Percentiles rank a stretch among this genome's conserved stretches.
Conservation (phyloP, 108 stramenopile genomes). For the Conticribra weissflogii region DNA sequence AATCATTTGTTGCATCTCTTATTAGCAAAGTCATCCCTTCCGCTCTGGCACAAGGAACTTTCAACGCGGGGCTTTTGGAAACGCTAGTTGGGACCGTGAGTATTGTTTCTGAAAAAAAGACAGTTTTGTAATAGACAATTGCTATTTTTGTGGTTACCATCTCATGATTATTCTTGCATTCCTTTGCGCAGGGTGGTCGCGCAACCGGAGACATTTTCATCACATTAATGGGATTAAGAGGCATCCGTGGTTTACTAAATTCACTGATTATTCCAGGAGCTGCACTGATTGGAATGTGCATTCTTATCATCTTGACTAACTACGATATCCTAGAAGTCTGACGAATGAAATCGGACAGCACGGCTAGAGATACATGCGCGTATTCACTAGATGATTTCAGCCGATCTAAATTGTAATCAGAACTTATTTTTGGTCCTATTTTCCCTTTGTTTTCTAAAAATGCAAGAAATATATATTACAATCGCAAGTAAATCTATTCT, state of each 20-base stretch:
- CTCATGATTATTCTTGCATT: background rate
- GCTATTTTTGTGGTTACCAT: background rate
- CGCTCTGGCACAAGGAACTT: constrained; percentile 44
- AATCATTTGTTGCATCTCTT: constrained; percentile 41
- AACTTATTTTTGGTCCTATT: too few species aligned
- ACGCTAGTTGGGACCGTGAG: constrained; percentile 36
- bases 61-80: constrained; percentile 41
- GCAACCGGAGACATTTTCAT: constrained; percentile 70
- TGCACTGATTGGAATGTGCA: constrained; percentile 22
- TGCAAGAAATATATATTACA: too few species aligned
- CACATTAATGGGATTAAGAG: constrained; percentile 60
- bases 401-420: too few species aligned
- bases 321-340: constrained; percentile 34
- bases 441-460: too few species aligned
- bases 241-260: constrained; percentile 67
- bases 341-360: background rate
- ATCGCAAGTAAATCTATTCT: too few species aligned
- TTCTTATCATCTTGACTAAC: constrained; percentile 30
- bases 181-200: constrained; percentile 42
- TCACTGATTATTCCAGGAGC: constrained; percentile 61
- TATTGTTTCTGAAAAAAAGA: constrained; percentile 1
- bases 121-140: too few species aligned
- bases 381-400: too few species aligned
- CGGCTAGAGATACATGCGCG: too few species aligned
- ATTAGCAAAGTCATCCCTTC: constrained; percentile 54